Percentiles rank a stretch among this genome's conserved stretches.
These are phyloP conservation scores for Zoysia pacifica DNA, from an alignment of 176 grass and related monocot genomes.

Conservation along the genomic window DNA sequence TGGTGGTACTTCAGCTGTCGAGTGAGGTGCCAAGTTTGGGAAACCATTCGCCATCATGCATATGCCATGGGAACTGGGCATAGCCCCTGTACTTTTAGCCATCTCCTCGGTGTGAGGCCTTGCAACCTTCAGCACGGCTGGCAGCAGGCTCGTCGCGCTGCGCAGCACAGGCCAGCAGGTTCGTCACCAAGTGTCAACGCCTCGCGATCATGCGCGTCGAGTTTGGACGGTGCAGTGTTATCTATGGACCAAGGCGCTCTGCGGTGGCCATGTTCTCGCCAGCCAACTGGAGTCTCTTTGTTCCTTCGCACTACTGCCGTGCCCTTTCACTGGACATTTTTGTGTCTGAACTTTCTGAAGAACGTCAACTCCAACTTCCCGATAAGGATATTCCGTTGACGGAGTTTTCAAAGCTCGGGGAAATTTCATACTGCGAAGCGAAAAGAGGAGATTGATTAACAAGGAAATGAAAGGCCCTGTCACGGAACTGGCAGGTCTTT, in stretches of 20 bases:
- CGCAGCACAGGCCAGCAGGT: background rate
- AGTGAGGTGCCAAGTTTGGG: no score
- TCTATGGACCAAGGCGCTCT: background rate
- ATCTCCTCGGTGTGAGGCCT: no score
- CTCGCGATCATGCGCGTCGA: slow-evolving; percentile 4
- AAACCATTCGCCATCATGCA: no score
- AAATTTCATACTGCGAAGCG: no score
- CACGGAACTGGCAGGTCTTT: background rate
- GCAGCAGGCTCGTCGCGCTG: no score
- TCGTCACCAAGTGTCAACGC: slow-evolving; percentile 25
- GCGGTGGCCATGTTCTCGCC: no score
- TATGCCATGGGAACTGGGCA: no score
- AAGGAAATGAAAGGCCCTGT: background rate
- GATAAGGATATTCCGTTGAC: background rate
- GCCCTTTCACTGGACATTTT: background rate
- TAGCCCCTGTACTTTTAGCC: no score
- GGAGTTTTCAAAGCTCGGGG: background rate
- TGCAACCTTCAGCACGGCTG: no score
- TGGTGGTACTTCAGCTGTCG: no score
- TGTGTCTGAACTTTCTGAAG: background rate
- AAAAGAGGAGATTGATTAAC: background rate
- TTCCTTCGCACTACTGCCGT: background rate
- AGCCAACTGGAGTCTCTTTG: background rate
- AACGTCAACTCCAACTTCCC: background rate
- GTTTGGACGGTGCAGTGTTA: slow-evolving; percentile 10